Evolutionary conservation across 345 rosid species (phyloP), one percentile per base, ranked within the genome.

Genomic region (Isatis tinctoria): DNA sequence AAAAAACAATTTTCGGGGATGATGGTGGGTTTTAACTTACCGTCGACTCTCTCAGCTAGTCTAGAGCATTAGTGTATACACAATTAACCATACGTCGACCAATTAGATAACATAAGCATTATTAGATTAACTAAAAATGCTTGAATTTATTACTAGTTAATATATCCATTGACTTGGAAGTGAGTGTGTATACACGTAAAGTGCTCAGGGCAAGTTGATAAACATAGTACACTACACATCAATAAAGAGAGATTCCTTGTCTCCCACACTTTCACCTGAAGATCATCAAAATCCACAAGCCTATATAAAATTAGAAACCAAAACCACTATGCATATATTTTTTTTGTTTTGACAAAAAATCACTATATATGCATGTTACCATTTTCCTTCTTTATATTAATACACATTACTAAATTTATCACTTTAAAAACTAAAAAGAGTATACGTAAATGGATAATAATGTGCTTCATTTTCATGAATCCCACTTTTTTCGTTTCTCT

Each of bases 181-280:
- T 74, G 57, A n/a, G 59, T 33, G 78, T 52, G 70, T 26, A 16
- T 33, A 69, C 58, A 69, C 74, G 41, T 76, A 69, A 76, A 76
- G 79, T 69, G 75, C 10, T 16, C 43, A 32, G 2, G 13, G 51
- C 70, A 76, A 76, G 70, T 76, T 76, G 75, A 76, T 62, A 70
- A 69, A 70, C 76, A 77, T 77, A 48, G 76, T 77, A 77, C 80
- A 58, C 63, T 70, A 70, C 67, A 70, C 37, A 68, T 63, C 60
- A 43, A 63, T 54, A 61, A 76, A 57, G 56, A 57, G 56, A 65
- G 67, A 76, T 71, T 70, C 56, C 56, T 64, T 76, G 70, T 76
- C 75, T 76, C 61, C 66, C 26, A 56, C 69, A 60, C 30, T 77
- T 70, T 70, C 80, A 70, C 80, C 80, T 77, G 80, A 77, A 65